Evolutionary conservation across 2,329 filamentous ascomycete species (phyloP).

Genomic region (Colletotrichum trifolii): DNA sequence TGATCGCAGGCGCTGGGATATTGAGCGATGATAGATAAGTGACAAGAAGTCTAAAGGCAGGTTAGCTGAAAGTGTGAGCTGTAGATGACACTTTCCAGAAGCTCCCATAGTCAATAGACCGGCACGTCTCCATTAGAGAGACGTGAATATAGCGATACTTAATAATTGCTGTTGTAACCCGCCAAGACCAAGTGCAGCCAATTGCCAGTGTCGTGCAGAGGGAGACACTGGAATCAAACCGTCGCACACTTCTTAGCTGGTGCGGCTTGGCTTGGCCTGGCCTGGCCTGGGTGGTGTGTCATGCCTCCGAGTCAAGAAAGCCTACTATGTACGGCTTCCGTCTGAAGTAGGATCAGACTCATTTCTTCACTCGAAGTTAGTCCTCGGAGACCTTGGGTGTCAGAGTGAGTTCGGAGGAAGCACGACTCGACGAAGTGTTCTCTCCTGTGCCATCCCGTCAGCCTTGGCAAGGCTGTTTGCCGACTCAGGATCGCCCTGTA

Average conservation of each 20-base stretch:
- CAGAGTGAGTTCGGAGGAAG: constrained; percentile 8
- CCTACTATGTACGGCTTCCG: neutral
- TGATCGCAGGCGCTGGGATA: too few species aligned
- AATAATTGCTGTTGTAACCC: neutral
- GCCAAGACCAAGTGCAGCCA: constrained; percentile 1
- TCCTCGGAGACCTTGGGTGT: constrained; percentile 4
- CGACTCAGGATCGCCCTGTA: too few species aligned
- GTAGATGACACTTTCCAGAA: too few species aligned
- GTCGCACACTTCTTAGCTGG: neutral
- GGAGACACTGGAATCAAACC: constrained; percentile 1
- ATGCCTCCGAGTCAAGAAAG: constrained; percentile 3
- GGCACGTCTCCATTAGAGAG: neutral
- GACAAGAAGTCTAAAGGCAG: too few species aligned
- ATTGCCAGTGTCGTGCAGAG: neutral
- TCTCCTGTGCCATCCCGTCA: too few species aligned
- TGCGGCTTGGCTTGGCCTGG: constrained; percentile 6
- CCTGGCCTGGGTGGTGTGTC: neutral
- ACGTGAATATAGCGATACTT: neutral
- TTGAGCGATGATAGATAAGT: too few species aligned
- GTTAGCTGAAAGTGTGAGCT: too few species aligned
- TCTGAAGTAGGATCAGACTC: constrained; percentile 3
- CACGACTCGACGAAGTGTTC: neutral
- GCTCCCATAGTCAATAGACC: too few species aligned
- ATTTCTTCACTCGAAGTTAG: neutral
- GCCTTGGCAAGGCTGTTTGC: too few species aligned